phyloP scores from a whole-genome alignment of 192 early-diverging fungal genomes.

The Gonapodya prolifera region DNA sequence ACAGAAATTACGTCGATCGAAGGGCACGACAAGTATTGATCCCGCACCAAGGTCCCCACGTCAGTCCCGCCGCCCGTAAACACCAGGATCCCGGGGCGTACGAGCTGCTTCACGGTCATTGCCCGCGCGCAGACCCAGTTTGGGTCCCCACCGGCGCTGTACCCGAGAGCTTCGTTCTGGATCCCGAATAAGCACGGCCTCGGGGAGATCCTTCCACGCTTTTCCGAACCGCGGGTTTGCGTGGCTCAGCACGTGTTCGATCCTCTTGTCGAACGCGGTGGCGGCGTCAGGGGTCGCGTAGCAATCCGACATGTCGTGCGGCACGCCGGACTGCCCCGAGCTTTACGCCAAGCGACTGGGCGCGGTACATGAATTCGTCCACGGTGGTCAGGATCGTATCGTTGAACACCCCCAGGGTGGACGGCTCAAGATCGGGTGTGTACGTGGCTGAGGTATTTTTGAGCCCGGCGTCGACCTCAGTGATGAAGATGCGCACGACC shows the following conservation, averaged over 20 bases:
- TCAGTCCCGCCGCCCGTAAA: conserved; percentile 14
- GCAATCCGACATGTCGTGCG: too few relatives aligned
- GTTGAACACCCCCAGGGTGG: conserved; percentile 10
- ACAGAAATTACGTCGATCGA: conserved; percentile 11
- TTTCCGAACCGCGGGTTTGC: conserved; percentile 8
- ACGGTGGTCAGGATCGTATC: conserved; percentile 9
- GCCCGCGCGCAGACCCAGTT: conserved; percentile 16
- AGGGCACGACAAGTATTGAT: conserved; percentile 10
- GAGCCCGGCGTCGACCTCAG: conserved; percentile 7
- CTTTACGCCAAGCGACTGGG: conserved; percentile 1
- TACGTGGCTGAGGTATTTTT: conserved; percentile 10
- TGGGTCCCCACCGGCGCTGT: conserved; percentile 8
- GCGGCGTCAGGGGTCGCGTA: background rate
- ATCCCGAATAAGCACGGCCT: conserved; percentile 13
- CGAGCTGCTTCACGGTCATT: background rate
- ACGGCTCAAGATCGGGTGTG: conserved; percentile 8
- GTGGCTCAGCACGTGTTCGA: conserved; percentile 11
- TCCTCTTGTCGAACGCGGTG: conserved; percentile 7
- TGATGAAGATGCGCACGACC: conserved; percentile 13
- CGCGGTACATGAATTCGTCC: conserved; percentile 7
- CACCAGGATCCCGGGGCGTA: conserved; percentile 4
- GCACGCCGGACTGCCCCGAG: too few relatives aligned
- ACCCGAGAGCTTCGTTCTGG: conserved; percentile 15
- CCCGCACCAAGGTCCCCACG: conserved; percentile 3
- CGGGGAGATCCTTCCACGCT: conserved; percentile 13